These are phyloP conservation scores for Juglanconis oblonga DNA, from an alignment of 2,329 filamentous ascomycete genomes.

Conservation along the genomic window DNA sequence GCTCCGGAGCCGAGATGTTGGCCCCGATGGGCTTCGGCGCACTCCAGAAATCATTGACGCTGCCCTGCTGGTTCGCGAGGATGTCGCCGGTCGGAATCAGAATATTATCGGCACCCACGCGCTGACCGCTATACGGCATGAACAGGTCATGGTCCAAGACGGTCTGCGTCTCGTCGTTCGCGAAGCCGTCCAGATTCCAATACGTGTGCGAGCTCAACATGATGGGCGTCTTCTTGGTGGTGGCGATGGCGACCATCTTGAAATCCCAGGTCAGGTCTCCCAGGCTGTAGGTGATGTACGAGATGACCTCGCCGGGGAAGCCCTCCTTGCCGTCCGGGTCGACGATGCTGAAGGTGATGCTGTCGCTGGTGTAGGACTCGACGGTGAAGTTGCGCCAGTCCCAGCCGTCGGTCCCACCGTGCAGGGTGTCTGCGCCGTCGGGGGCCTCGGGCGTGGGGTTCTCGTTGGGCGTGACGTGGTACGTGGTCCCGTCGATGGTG, in stretches of 20 bases:
- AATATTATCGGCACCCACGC: conserved; percentile 67
- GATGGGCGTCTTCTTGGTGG: conserved; percentile 75
- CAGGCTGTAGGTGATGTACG: conserved; percentile 71
- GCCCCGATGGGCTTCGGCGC: conserved; percentile 75
- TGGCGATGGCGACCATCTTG: conserved; percentile 67
- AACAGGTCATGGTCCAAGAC: conserved; percentile 70
- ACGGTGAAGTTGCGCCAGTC: conserved; percentile 78
- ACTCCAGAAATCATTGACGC: conserved; percentile 81
- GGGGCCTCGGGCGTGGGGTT: conserved; percentile 50
- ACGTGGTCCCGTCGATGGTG: conserved; percentile 60
- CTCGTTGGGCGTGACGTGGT: conserved; percentile 62
- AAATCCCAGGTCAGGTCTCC: conserved; percentile 66
- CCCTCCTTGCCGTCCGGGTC: conserved; percentile 72
- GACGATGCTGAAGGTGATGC: conserved; percentile 72
- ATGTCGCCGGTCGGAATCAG: conserved; percentile 76
- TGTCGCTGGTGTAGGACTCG: conserved; percentile 61
- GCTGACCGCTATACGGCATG: conserved; percentile 69
- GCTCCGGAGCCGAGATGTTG: conserved; percentile 59
- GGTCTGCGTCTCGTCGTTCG: conserved; percentile 65
- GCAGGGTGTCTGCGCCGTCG: conserved; percentile 60
- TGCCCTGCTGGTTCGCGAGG: conserved; percentile 61
- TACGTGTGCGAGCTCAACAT: conserved; percentile 75
- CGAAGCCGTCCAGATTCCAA: conserved; percentile 80
- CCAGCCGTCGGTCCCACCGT: conserved; percentile 70
- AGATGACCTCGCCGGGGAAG: conserved; percentile 74